Conservation (phyloP, 2,329 filamentous ascomycete species). For the Sclerotinia minor region DNA sequence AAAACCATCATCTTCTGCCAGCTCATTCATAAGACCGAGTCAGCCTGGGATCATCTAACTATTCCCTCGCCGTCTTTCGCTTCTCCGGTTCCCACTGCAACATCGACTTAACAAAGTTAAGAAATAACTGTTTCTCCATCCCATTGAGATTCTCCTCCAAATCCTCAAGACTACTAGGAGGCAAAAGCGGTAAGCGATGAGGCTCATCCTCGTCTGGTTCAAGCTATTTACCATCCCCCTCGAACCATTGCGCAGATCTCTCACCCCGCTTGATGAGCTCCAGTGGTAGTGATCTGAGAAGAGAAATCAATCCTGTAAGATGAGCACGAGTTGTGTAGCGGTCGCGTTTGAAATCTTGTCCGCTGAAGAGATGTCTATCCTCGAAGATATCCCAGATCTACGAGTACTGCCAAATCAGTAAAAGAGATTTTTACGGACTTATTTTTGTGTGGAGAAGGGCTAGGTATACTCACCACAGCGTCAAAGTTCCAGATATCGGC, state of each 20-base stretch:
- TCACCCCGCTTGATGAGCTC: constrained; percentile 78
- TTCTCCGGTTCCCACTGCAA: constrained; percentile 42
- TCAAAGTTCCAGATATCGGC: constrained; percentile 99
- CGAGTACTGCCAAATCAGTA: constrained; percentile 2
- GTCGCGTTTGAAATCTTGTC: constrained; percentile 94
- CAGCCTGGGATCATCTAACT: constrained; percentile 41
- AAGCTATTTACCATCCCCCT: background rate
- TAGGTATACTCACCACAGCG: constrained; percentile 70
- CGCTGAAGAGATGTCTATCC: constrained; percentile 93
- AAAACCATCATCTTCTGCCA: background rate
- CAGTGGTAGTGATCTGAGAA: constrained; percentile 87
- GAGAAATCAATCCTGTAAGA: constrained; percentile 94
- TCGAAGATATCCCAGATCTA: constrained; percentile 70
- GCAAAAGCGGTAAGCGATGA: background rate
- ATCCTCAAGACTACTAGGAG: background rate
- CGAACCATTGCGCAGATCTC: background rate
- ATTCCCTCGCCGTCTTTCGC: constrained; percentile 41
- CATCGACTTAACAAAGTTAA: constrained; percentile 41
- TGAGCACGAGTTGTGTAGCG: constrained; percentile 84
- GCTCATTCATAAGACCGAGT: background rate
- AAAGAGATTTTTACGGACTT: background rate
- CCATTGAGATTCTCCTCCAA: constrained; percentile 20
- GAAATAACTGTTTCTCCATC: constrained; percentile 41
- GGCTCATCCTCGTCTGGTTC: background rate
- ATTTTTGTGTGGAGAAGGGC: constrained; percentile 12